phyloP scores from a whole-genome alignment of 345 rosid species.

The Eucalyptus sideroxylon region DNA sequence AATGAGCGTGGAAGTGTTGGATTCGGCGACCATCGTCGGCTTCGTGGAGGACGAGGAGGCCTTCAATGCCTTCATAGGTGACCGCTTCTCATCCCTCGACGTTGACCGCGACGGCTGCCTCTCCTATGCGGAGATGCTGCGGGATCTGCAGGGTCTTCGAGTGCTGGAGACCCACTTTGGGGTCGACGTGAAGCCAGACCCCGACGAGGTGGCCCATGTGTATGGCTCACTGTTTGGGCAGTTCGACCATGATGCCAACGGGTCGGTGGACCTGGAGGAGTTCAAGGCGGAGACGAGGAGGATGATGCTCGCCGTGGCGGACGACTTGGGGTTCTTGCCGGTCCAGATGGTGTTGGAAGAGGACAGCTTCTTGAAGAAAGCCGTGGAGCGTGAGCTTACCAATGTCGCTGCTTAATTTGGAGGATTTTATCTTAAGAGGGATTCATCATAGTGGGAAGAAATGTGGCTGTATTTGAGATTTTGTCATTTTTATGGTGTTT shows the following conservation, averaged over 20 bases:
- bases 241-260: too few relatives aligned
- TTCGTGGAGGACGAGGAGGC: background rate
- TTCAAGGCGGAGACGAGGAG: too few relatives aligned
- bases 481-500: background rate
- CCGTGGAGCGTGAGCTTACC: constrained; percentile 25
- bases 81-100: background rate
- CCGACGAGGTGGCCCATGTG: background rate
- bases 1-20: background rate
- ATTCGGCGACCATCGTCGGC: background rate
- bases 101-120: background rate
- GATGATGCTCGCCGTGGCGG: background rate
- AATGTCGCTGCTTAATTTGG: background rate
- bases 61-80: background rate
- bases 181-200: background rate
- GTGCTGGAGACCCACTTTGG: background rate
- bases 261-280: too few relatives aligned
- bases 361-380: constrained; percentile 28
- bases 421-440: background rate
- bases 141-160: background rate
- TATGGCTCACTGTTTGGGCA: too few relatives aligned
- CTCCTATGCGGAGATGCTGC: background rate
- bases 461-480: background rate
- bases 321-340: constrained; percentile 26
- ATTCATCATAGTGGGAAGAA: background rate
- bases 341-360: constrained; percentile 37